phyloP scores from a whole-genome alignment of 1,139 yeast species.

The Debaryomyces singareniensis region DNA sequence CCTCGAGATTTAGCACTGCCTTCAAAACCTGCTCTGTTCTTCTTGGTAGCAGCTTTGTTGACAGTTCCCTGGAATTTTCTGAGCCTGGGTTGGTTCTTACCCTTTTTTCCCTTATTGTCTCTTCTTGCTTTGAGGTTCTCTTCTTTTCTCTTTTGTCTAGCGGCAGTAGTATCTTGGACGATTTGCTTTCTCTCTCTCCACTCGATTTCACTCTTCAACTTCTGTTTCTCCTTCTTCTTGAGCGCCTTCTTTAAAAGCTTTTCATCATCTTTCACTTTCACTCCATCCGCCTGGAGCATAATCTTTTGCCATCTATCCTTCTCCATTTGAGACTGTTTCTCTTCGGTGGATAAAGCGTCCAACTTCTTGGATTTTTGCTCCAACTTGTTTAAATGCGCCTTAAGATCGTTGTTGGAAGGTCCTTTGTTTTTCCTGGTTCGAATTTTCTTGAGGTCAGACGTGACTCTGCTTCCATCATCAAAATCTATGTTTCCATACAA shows the following conservation, averaged over 20 bases:
- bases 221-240: conserved; percentile 73
- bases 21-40: conserved; percentile 56
- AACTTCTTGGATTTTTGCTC: conserved; percentile 69
- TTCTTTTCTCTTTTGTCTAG: conserved; percentile 78
- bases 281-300: conserved; percentile 82
- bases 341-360: conserved; percentile 55
- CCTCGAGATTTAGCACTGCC: conserved; percentile 41
- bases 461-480: conserved; percentile 75
- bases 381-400: conserved; percentile 72
- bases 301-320: conserved; percentile 84
- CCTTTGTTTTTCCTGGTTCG: conserved; percentile 64
- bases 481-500: conserved; percentile 81
- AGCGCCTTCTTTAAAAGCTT: conserved; percentile 78
- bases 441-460: conserved; percentile 62
- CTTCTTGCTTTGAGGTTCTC: conserved; percentile 79
- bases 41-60: conserved; percentile 22
- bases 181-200: conserved; percentile 83
- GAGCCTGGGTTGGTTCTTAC: conserved; percentile 64
- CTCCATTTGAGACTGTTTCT: conserved; percentile 53
- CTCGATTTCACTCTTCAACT: conserved; percentile 74
- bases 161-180: conserved; percentile 69
- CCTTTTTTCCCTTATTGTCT: conserved; percentile 70
- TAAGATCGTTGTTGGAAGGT: conserved; percentile 77
- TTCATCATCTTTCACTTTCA: conserved; percentile 85
- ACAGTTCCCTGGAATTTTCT: conserved; percentile 58